These are phyloP conservation scores for Entoloma clypeatum DNA, from an alignment of 1,284 basidiomycete genomes.

Conservation along the genomic window DNA sequence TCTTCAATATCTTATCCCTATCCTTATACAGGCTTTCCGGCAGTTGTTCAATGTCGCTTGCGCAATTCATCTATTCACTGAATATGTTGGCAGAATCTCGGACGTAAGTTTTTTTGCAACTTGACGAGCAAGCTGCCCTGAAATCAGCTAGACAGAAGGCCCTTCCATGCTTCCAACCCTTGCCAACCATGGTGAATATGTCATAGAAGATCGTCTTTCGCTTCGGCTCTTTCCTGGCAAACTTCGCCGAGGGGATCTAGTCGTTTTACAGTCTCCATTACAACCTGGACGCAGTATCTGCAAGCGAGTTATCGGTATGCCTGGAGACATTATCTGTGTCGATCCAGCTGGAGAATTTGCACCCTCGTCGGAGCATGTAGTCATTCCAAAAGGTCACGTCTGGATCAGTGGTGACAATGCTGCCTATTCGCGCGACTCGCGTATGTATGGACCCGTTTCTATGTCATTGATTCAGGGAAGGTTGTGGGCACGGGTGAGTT, in stretches of 20 bases:
- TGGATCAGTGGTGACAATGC: conserved; percentile 95
- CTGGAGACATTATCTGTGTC: conserved; percentile 86
- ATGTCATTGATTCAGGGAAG: conserved; percentile 78
- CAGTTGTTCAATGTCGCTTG: conserved; percentile 52
- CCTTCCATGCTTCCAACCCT: conserved; percentile 91
- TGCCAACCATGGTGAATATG: conserved; percentile 52
- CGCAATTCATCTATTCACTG: conserved; percentile 53
- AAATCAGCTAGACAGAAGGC: conserved; percentile 48
- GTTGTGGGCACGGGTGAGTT: conserved; percentile 72
- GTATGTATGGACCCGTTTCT: conserved; percentile 89
- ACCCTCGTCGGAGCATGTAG: conserved; percentile 64
- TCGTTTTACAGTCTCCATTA: conserved; percentile 74
- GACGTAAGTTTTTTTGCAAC: conserved; percentile 31
- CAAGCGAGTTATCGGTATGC: conserved; percentile 88
- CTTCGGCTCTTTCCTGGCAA: conserved; percentile 49
- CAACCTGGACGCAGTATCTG: conserved; percentile 73
- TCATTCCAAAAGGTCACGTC: conserved; percentile 80
- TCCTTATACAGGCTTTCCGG: conserved; percentile 2
- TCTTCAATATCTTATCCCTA: background rate
- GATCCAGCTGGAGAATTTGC: conserved; percentile 72
- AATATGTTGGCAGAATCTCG: conserved; percentile 56
- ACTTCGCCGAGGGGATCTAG: conserved; percentile 75
- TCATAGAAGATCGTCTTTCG: conserved; percentile 61
- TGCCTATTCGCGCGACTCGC: conserved; percentile 80
- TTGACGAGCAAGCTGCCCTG: conserved; percentile 9